Evolutionary conservation across 148 eudicot genomes (phyloP), one percentile per base, ranked within the genome.

Genomic region (Camellia sinensis): DNA sequence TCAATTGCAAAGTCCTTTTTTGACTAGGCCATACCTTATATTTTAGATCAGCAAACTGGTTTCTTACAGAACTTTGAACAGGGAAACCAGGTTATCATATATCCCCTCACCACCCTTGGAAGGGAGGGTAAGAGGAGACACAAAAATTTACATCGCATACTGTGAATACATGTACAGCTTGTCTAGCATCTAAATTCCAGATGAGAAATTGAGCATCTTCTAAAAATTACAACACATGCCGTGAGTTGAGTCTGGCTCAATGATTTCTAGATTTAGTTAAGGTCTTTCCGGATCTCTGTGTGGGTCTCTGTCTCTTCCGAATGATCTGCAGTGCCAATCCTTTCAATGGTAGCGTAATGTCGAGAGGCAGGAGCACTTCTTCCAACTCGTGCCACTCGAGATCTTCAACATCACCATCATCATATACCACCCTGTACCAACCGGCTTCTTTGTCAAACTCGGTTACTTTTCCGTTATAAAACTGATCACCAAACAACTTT

Each of bases 371-470:
- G 11, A 94, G 92, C 61, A 94, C 77, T 54, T 86, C 85, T 69
- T 77, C 77, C 84, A 94, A 68, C 81, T 94, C 98, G 61, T 82
- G 84, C 98, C 98, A 94, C 75, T 92, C 94, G 6, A 94, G 93
- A 87, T 94, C 98, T 83, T 94, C 98, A 79, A 79, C 84, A 75
- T 94, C 98, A 5, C 98, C 98, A 78, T 94, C 98, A 75, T 92
- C 94, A 18, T 94, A 94, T 43, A 85, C 84, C 44, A 92, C 93
- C 81, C 90, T 86, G 65, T 89, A 94, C 98, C 98, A 90, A 10
- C 94, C 93, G 14, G 83, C 67, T 68, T 89, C 93, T 59, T 79
- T 76, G 83, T 91, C 97, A 74, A 84, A 93, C 78, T 87, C 83
- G 11, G 86, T 88, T 53, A 93, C 91, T 76, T 52, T 86, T n/a